phyloP scores from a whole-genome alignment of 805 yeast species.

The Blastobotrys terrestris region DNA sequence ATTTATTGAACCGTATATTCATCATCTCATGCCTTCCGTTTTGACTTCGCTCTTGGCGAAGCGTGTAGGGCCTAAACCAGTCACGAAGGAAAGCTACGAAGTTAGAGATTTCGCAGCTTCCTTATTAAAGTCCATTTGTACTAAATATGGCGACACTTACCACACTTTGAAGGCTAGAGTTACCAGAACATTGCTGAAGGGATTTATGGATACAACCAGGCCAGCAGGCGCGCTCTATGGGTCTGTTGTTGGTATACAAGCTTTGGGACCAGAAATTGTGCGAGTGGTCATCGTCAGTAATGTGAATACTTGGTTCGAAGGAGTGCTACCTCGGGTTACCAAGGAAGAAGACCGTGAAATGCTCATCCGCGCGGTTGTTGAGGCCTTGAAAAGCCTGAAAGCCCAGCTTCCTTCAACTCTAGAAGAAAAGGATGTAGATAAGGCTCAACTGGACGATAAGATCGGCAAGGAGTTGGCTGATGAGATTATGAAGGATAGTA shows the following conservation, averaged over 20 bases:
- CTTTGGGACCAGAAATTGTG: slow-evolving; percentile 81
- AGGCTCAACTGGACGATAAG: slow-evolving; percentile 44
- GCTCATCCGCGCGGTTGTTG: slow-evolving; percentile 47
- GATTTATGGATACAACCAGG: slow-evolving; percentile 76
- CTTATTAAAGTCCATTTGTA: slow-evolving; percentile 69
- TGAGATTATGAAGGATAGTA: slow-evolving; percentile 41
- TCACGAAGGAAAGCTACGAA: slow-evolving; percentile 39
- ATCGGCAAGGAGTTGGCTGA: slow-evolving; percentile 56
- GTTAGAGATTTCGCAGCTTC: slow-evolving; percentile 87
- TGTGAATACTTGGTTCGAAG: slow-evolving; percentile 62
- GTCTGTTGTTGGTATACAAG: slow-evolving; percentile 75
- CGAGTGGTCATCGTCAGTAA: slow-evolving; percentile 81
- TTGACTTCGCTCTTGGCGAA: slow-evolving; percentile 85
- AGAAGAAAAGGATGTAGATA: slow-evolving; percentile 29
- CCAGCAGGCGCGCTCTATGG: slow-evolving; percentile 92
- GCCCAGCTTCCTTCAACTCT: slow-evolving; percentile 28
- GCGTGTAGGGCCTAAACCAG: slow-evolving; percentile 57
- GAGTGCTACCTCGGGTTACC: slow-evolving; percentile 22
- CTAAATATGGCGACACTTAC: slow-evolving; percentile 75
- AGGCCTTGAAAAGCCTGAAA: slow-evolving; percentile 45
- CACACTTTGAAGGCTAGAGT: slow-evolving; percentile 88
- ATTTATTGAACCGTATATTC: slow-evolving; percentile 91
- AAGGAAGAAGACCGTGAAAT: slow-evolving; percentile 40
- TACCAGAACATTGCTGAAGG: slow-evolving; percentile 85
- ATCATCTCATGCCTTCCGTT: slow-evolving; percentile 94